Conservation (phyloP, 2,329 filamentous ascomycete genomes). For the Pyrenochaeta sp. region DNA sequence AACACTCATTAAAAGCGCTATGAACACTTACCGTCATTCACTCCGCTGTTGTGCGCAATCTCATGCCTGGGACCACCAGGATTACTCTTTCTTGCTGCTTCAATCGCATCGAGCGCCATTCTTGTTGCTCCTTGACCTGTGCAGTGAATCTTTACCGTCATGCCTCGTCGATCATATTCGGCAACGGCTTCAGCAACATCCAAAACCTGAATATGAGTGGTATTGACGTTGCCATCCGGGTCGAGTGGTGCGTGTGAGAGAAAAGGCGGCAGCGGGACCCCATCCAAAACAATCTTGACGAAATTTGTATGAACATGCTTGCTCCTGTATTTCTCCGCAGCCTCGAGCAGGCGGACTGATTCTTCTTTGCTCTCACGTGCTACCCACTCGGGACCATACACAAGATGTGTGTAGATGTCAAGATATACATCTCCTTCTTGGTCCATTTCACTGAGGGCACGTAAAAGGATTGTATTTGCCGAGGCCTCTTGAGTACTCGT, state of each 20-base stretch:
- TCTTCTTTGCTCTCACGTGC: constrained; percentile 5
- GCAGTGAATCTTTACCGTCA: constrained; percentile 46
- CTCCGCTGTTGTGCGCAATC: constrained; percentile 36
- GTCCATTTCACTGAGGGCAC: constrained; percentile 31
- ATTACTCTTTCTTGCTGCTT: constrained; percentile 30
- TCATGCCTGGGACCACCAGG: constrained; percentile 42
- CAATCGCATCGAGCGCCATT: constrained; percentile 40
- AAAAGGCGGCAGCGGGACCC: constrained; percentile 40
- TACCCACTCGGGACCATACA: constrained; percentile 6
- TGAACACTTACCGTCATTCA: constrained; percentile 20
- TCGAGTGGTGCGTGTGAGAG: constrained; percentile 38
- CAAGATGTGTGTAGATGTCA: constrained; percentile 17
- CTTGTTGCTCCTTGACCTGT: constrained; percentile 40
- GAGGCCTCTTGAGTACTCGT: constrained; percentile 39
- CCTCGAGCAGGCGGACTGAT: constrained; percentile 26
- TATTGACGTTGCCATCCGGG: constrained; percentile 31
- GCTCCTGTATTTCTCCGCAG: constrained; percentile 26
- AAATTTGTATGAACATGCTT: constrained; percentile 35
- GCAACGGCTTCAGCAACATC: constrained; percentile 31
- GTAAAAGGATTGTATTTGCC: constrained; percentile 28
- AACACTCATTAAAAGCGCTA: not conserved
- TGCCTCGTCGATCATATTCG: constrained; percentile 38
- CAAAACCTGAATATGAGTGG: constrained; percentile 22
- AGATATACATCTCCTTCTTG: constrained; percentile 21
- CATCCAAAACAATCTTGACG: constrained; percentile 45